These are phyloP conservation scores for Blastomyces emzantsi DNA, from an alignment of 2,329 filamentous ascomycete genomes.

Conservation along the genomic window DNA sequence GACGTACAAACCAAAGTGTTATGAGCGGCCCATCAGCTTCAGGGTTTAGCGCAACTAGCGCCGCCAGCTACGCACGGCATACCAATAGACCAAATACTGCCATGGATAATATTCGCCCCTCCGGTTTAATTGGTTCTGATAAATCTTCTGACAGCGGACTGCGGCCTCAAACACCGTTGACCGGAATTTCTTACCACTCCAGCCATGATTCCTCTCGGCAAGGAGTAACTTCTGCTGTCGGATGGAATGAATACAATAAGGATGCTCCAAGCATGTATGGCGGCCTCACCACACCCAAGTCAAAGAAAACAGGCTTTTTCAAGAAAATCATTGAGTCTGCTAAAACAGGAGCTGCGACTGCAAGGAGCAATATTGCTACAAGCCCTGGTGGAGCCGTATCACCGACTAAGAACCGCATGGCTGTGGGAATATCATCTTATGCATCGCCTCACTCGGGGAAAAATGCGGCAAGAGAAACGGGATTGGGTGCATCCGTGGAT, in stretches of 20 bases:
- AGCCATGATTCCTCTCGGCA: conserved; percentile 60
- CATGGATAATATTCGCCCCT: conserved; percentile 28
- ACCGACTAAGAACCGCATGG: conserved; percentile 42
- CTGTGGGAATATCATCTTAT: conserved; percentile 39
- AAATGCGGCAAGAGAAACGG: conserved; percentile 61
- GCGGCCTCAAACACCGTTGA: conserved; percentile 50
- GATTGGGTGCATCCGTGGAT: conserved; percentile 54
- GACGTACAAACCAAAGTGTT: conserved; percentile 71
- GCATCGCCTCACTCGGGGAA: conserved; percentile 29
- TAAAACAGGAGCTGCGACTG: conserved; percentile 86
- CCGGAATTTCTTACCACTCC: conserved; percentile 81
- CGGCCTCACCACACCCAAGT: conserved; percentile 64
- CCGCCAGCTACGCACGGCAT: conserved; percentile 79
- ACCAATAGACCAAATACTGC: conserved; percentile 46
- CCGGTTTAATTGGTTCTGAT: conserved; percentile 32
- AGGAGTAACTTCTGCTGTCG: conserved; percentile 55
- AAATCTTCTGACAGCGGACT: conserved; percentile 21
- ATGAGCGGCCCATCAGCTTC: conserved; percentile 93
- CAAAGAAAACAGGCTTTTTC: conserved; percentile 82
- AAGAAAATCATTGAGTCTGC: conserved; percentile 91
- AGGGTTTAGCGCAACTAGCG: conserved; percentile 88
- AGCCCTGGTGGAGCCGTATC: conserved; percentile 42
- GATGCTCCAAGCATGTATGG: conserved; percentile 64
- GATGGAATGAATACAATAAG: conserved; percentile 44
- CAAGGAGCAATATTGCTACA: conserved; percentile 71